phyloP scores from a whole-genome alignment of 305 asterid species.

The Vinca major region DNA sequence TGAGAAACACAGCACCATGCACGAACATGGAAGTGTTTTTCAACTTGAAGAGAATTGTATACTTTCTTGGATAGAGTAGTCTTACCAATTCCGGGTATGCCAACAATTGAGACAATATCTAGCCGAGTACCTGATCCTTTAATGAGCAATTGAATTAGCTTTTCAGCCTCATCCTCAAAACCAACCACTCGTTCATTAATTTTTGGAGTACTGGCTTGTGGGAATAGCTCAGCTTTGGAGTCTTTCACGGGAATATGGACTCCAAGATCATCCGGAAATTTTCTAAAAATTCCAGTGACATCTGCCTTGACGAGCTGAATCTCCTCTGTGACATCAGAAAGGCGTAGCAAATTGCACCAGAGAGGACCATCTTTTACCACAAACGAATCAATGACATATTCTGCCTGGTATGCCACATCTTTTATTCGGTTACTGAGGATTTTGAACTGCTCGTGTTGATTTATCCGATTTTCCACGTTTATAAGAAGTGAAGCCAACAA shows the following conservation, averaged over 20 bases:
- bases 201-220: neutral
- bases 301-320: constrained; percentile 7
- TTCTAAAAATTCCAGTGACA: neutral
- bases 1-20: constrained; percentile 12
- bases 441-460: constrained; percentile 5
- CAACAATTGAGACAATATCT: neutral
- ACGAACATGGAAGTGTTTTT: constrained; percentile 3
- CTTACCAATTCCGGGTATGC: constrained; percentile 9
- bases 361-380: constrained; percentile 10
- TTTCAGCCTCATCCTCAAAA: constrained; percentile 1
- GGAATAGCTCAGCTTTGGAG: neutral
- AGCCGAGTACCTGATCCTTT: neutral
- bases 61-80: constrained; percentile 4
- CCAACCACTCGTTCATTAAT: constrained; percentile 13
- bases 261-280: neutral
- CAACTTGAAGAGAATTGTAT: neutral
- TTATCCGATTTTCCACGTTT: neutral
- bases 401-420: constrained; percentile 8
- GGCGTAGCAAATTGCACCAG: constrained; percentile 17
- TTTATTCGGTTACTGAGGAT: constrained; percentile 1
- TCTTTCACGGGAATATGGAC: too few species aligned
- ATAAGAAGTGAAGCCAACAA: neutral
- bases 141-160: neutral
- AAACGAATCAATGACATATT: constrained; percentile 15
- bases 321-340: constrained; percentile 6